Evolutionary conservation across 345 rosid genomes (phyloP).

Genomic region (Melaleuca quinquenervia): DNA sequence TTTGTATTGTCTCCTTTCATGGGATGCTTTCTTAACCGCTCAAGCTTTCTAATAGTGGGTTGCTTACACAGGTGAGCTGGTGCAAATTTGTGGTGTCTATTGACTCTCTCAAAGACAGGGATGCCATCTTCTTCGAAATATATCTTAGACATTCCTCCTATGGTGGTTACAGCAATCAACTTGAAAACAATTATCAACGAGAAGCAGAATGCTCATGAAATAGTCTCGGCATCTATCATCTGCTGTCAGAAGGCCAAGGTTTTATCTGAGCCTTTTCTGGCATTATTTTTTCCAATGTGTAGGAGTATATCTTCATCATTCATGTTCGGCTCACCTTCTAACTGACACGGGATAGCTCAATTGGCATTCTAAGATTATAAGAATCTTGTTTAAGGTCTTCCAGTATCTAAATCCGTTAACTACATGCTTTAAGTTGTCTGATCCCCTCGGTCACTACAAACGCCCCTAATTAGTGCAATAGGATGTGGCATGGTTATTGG

Average conservation of each 20-base stretch:
- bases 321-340: neutral
- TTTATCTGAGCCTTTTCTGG: slow-evolving; percentile 14
- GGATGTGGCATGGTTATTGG: too few relatives aligned
- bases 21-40: neutral
- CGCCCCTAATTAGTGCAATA: too few relatives aligned
- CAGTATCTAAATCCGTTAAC: neutral
- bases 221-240: slow-evolving; percentile 84
- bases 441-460: too few relatives aligned
- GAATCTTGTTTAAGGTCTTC: neutral
- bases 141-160: slow-evolving; percentile 57
- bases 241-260: slow-evolving; percentile 97
- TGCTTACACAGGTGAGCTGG: slow-evolving; percentile 77
- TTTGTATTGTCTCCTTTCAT: slow-evolving; percentile 5
- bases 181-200: slow-evolving; percentile 77
- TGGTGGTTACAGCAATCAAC: slow-evolving; percentile 82
- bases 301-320: neutral
- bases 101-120: slow-evolving; percentile 50
- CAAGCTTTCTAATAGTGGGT: neutral
- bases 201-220: slow-evolving; percentile 76
- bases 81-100: slow-evolving; percentile 82
- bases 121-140: slow-evolving; percentile 40
- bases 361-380: neutral
- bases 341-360: neutral
- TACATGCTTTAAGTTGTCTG: neutral
- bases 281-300: neutral